Conservation (phyloP, 768 basidiomycete species). For the Agrocybe pediades region DNA sequence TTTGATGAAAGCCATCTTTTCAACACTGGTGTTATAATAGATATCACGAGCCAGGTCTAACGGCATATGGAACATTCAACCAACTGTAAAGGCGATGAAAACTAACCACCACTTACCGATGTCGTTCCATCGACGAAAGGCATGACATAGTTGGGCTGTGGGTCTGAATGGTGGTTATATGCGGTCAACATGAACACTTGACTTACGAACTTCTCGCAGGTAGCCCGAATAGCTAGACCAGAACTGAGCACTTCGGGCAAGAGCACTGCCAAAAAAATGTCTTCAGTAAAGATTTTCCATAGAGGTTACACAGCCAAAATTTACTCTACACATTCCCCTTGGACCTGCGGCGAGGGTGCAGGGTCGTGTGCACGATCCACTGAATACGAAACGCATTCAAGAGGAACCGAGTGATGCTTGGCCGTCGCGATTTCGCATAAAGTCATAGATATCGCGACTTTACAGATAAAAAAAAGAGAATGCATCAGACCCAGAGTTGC, state of each 20-base stretch:
- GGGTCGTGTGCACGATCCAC: constrained; percentile 8
- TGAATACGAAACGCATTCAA: constrained; percentile 58
- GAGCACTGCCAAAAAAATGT: constrained; percentile 53
- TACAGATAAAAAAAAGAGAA: background rate
- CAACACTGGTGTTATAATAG: constrained; percentile 65
- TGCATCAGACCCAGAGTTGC: background rate
- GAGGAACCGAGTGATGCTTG: constrained; percentile 61
- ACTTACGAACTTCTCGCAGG: constrained; percentile 75
- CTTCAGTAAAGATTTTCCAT: background rate
- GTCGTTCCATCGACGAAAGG: constrained; percentile 73
- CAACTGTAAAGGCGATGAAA: background rate
- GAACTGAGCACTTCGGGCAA: constrained; percentile 77
- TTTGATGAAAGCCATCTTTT: constrained; percentile 53
- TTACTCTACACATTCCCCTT: constrained; percentile 41
- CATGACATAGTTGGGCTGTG: constrained; percentile 74
- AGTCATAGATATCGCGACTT: constrained; percentile 78
- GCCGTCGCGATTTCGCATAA: constrained; percentile 81
- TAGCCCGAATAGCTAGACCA: constrained; percentile 90
- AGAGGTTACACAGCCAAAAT: background rate
- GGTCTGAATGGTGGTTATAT: constrained; percentile 11
- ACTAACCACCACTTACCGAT: constrained; percentile 56
- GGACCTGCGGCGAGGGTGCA: constrained; percentile 19
- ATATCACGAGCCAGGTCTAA: constrained; percentile 53
- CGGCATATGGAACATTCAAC: background rate
- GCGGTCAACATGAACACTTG: constrained; percentile 3